Conservation (phyloP, 2,329 filamentous ascomycete species). For the Paracoccidioides brasiliensis region DNA sequence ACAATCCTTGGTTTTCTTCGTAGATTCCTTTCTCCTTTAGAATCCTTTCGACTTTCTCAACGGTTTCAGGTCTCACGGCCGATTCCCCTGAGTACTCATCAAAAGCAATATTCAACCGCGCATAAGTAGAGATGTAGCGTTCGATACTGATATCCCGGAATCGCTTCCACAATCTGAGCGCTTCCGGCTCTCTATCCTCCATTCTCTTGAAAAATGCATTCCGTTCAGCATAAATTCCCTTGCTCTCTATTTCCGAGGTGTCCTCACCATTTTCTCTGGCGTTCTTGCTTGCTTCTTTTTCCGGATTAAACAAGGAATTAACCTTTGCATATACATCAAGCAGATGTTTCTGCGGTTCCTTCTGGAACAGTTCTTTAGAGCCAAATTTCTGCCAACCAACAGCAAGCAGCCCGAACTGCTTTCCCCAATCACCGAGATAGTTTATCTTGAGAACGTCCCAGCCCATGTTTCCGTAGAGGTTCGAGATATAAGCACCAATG, state of each 20-base stretch:
- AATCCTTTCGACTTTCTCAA: slow-evolving; percentile 49
- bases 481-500: slow-evolving; percentile 59
- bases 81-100: slow-evolving; percentile 63
- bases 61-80: slow-evolving; percentile 53
- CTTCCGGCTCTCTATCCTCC: slow-evolving; percentile 51
- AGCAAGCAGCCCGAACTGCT: slow-evolving; percentile 46
- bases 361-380: slow-evolving; percentile 54
- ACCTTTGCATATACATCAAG: slow-evolving; percentile 74
- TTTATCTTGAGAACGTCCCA: slow-evolving; percentile 62
- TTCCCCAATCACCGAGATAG: slow-evolving; percentile 66
- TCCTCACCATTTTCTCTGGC: slow-evolving; percentile 32
- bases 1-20: slow-evolving; percentile 57
- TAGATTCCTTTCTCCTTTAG: slow-evolving; percentile 53
- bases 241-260: slow-evolving; percentile 31
- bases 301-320: slow-evolving; percentile 46
- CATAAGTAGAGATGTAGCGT: slow-evolving; percentile 55
- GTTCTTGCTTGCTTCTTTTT: slow-evolving; percentile 52
- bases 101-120: slow-evolving; percentile 57
- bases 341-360: slow-evolving; percentile 68
- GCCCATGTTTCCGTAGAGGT: slow-evolving; percentile 53
- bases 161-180: slow-evolving; percentile 49
- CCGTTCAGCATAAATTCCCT: slow-evolving; percentile 34
- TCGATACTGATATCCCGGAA: slow-evolving; percentile 56
- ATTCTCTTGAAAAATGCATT: slow-evolving; percentile 52
- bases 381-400: slow-evolving; percentile 65